Evolutionary conservation across 2,329 filamentous ascomycete genomes (phyloP).

Genomic region (Neofusicoccum ribis): DNA sequence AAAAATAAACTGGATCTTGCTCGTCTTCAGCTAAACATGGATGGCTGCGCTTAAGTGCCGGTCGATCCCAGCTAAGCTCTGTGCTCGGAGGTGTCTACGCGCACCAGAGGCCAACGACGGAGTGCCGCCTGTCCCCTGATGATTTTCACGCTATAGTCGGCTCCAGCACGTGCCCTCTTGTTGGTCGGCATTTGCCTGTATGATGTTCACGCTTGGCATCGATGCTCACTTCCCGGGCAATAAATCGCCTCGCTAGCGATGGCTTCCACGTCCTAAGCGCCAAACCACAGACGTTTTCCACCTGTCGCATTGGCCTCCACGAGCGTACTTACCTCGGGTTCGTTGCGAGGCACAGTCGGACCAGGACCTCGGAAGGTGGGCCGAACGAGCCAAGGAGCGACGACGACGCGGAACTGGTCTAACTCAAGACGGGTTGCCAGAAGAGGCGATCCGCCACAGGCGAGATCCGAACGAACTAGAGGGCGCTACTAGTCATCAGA

Average conservation of each 20-base stretch:
- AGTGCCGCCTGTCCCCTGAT: not conserved
- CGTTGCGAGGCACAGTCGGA: not conserved
- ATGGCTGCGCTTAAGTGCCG: slow-evolving; percentile 7
- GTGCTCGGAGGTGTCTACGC: not conserved
- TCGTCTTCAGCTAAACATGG: not conserved
- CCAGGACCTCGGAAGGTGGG: not conserved
- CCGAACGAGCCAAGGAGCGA: not conserved
- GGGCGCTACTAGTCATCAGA: slow-evolving; percentile 4
- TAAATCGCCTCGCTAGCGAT: not conserved
- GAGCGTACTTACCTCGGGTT: not conserved
- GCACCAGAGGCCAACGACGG: not conserved
- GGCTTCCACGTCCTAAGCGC: not conserved
- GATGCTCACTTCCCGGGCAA: not conserved
- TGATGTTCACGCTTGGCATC: not conserved
- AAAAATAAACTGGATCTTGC: not conserved
- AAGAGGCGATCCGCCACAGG: slow-evolving; percentile 12
- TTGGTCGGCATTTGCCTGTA: slow-evolving; percentile 1
- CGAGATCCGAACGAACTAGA: slow-evolving; percentile 3
- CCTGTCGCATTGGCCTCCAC: not conserved
- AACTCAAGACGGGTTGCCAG: slow-evolving; percentile 6
- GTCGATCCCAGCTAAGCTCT: slow-evolving; percentile 12
- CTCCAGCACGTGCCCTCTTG: not conserved
- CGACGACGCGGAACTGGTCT: not conserved
- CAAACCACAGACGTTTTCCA: not conserved
- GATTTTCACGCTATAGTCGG: not conserved